Conservation (phyloP, 345 rosid genomes). For the Gossypioides kirkii region DNA sequence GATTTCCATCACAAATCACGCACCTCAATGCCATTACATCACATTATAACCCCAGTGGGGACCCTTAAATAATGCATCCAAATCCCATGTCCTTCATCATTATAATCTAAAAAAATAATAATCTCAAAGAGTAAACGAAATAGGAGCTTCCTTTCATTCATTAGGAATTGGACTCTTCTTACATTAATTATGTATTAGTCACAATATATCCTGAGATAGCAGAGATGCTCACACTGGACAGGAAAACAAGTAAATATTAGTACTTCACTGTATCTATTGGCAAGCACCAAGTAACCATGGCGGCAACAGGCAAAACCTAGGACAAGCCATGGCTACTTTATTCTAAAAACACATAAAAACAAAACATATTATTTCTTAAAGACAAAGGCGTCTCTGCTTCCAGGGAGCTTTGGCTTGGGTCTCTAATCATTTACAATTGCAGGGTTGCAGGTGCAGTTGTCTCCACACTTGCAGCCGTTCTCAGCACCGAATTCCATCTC, state of each 20-base stretch:
- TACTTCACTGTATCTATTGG: background rate
- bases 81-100: background rate
- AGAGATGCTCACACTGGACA: background rate
- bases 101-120: background rate
- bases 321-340: conserved; percentile 1
- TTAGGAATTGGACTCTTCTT: background rate
- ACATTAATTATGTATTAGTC: background rate
- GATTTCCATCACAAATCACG: background rate
- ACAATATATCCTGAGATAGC: background rate
- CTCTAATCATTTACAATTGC: conserved; percentile 80
- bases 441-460: conserved; percentile 81
- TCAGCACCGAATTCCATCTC: conserved; percentile 48
- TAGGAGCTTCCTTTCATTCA: conserved; percentile 8
- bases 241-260: background rate
- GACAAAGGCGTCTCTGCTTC: conserved; percentile 1
- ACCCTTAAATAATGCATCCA: background rate
- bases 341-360: background rate
- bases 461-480: conserved; percentile 86
- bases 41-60: too few species aligned
- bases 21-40: background rate
- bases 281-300: conserved; percentile 8
- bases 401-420: background rate
- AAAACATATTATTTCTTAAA: background rate
- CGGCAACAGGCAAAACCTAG: background rate
- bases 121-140: background rate